Evolutionary conservation across 2,329 filamentous ascomycete genomes (phyloP), one percentile per base, ranked within the genome.

Genomic region (Penicillium expansum): DNA sequence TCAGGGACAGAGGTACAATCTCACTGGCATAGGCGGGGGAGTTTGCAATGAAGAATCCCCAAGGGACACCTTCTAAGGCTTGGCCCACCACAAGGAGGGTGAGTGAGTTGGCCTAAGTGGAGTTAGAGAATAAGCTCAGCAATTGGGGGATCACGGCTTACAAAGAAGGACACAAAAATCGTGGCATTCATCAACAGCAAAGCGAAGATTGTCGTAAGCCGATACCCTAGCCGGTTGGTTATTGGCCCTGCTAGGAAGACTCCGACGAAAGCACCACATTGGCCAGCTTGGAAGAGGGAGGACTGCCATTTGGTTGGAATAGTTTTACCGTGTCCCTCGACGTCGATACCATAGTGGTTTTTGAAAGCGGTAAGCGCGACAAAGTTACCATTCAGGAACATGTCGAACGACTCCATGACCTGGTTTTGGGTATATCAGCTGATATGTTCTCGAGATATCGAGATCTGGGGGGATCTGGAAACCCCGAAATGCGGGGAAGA

Each of bases 131-230:
- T n/a, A 43, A 41, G n/a, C 7, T 37, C 13, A 30, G 16, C 10
- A 27, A 24, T 4, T 14, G 2, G 3, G 3, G 1, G 9, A 14
- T 29, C 27, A 5, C 10, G 10, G 13, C 0, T n/a, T 18, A 75
- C 80, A 62, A 84, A 86, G 73, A 82, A 86, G 63, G 82, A 84
- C 60, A 84, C 67, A 65, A 86, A 83, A 72, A 86, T 86, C 63
- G 82, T 83, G 59, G 68, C 79, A 69, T 86, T 86, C 69, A 86
- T 69, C 37, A 80, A 52, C 71, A 86, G 81, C 52, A 87, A 77
- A 13, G 74, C 83, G 42, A 62, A 37, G n/a, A 86, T 75, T 48
- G 81, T 85, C 0, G 83, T 78, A 77, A 78, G 86, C 30, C 83
- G 83, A 69, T 86, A 86, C 52, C 84, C 84, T 61, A 86, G 77